Evolutionary conservation across 768 basidiomycete genomes (phyloP).

Genomic region (Pisolithus sp.): DNA sequence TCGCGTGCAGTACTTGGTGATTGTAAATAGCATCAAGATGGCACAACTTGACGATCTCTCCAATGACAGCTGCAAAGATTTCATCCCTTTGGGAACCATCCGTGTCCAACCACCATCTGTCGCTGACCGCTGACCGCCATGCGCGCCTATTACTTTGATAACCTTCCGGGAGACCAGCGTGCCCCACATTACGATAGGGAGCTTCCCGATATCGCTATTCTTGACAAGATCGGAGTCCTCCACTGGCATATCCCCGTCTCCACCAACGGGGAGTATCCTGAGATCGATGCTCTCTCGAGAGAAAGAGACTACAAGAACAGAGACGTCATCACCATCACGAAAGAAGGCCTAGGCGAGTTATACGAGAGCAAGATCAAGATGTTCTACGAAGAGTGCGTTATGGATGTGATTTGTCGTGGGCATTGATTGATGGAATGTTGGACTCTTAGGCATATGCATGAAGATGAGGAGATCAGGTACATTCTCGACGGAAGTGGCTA

Average conservation of each 20-base stretch:
- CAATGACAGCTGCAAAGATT: too few relatives aligned
- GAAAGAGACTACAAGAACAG: conserved; percentile 77
- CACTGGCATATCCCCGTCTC: conserved; percentile 66
- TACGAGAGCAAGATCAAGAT: conserved; percentile 78
- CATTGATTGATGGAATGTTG: neutral
- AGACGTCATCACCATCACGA: conserved; percentile 71
- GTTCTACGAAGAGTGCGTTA: conserved; percentile 79
- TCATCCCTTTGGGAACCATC: too few relatives aligned
- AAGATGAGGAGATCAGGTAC: conserved; percentile 92
- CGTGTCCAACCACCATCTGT: neutral
- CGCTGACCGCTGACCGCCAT: conserved; percentile 26
- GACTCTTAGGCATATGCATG: conserved; percentile 70
- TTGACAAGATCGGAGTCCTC: conserved; percentile 57
- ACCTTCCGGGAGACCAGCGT: conserved; percentile 73
- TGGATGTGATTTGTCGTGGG: neutral
- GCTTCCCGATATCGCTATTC: conserved; percentile 39
- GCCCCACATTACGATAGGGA: conserved; percentile 67
- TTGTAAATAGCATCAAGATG: too few relatives aligned
- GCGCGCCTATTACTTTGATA: conserved; percentile 71
- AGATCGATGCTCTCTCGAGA: conserved; percentile 53
- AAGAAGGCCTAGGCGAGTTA: conserved; percentile 67
- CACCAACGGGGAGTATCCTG: conserved; percentile 37
- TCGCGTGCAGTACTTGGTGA: too few relatives aligned
- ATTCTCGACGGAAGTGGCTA: conserved; percentile 77
- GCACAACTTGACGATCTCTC: too few relatives aligned